phyloP scores from a whole-genome alignment of 2,329 filamentous ascomycete genomes.

The Aspergillus pseudoglaucus region DNA sequence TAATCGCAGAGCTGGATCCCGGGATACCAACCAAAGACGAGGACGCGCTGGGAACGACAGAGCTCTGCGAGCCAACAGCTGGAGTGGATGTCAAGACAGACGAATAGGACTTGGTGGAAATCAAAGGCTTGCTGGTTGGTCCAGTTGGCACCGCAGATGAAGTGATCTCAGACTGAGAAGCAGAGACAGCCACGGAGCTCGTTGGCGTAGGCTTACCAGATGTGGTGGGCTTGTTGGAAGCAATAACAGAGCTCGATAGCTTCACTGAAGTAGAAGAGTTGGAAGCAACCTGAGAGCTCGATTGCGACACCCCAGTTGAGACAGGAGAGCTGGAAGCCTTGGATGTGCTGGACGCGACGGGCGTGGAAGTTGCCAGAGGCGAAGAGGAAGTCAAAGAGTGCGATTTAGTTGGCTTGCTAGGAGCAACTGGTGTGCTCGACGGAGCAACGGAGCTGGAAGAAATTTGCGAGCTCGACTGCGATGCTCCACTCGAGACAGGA shows the following conservation, averaged over 20 bases:
- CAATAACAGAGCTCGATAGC: slow-evolving; percentile 2
- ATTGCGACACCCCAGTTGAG: not conserved
- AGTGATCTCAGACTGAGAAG: not conserved
- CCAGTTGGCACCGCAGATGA: no score
- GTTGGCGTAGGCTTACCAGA: slow-evolving; percentile 2
- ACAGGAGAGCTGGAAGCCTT: not conserved
- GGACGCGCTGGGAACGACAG: no score
- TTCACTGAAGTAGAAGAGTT: not conserved
- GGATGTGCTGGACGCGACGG: not conserved
- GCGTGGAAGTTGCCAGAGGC: not conserved
- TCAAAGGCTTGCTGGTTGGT: no score
- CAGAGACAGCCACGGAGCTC: slow-evolving; percentile 3
- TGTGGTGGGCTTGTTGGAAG: not conserved
- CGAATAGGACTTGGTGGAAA: no score
- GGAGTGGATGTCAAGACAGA: no score
- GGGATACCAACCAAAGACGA: not conserved
- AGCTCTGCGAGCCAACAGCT: no score
- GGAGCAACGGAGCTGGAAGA: not conserved
- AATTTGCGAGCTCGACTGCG: not conserved
- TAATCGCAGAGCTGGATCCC: not conserved
- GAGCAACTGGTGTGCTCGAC: not conserved
- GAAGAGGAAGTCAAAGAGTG: not conserved
- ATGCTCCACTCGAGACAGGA: no score
- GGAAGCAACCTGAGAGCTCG: not conserved
- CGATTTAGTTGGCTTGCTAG: not conserved